Percentiles rank a stretch among this genome's conserved stretches.
phyloP scores from a whole-genome alignment of 1,139 yeast genomes.

The Pneumocystis murina region DNA sequence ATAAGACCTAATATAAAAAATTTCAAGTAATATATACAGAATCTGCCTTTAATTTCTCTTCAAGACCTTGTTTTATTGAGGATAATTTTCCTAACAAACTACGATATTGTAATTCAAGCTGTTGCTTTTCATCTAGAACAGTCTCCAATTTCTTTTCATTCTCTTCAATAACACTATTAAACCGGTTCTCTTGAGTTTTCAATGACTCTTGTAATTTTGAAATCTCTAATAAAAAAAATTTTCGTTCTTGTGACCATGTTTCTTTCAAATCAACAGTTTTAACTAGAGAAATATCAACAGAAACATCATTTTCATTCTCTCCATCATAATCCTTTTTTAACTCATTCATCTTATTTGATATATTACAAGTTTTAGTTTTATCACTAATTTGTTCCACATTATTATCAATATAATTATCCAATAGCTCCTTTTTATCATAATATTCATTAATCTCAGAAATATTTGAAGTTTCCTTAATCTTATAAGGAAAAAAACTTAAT shows the following conservation, averaged over 20 bases:
- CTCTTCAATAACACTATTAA: neutral
- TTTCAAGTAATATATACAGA: neutral
- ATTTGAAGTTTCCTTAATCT: neutral
- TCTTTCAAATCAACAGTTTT: neutral
- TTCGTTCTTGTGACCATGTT: neutral
- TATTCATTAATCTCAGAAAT: neutral
- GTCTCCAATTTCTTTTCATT: neutral
- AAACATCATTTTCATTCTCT: neutral
- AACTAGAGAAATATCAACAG: neutral
- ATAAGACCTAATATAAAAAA: neutral
- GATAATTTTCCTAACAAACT: neutral
- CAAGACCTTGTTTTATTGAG: neutral
- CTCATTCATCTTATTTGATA: neutral
- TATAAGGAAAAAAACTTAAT: neutral
- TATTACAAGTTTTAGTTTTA: neutral
- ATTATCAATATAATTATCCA: neutral
- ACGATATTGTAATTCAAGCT: neutral
- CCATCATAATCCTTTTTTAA: neutral
- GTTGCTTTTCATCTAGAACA: neutral
- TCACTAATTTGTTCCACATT: neutral
- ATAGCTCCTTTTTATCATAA: neutral
- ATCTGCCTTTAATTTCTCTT: neutral
- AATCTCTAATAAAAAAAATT: neutral
- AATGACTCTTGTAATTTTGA: neutral
- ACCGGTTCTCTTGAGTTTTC: neutral